Percentiles rank a stretch among this genome's conserved stretches.
Evolutionary conservation across 2,329 filamentous ascomycete genomes (phyloP).

Genomic region (Leptographium galeiforme): DNA sequence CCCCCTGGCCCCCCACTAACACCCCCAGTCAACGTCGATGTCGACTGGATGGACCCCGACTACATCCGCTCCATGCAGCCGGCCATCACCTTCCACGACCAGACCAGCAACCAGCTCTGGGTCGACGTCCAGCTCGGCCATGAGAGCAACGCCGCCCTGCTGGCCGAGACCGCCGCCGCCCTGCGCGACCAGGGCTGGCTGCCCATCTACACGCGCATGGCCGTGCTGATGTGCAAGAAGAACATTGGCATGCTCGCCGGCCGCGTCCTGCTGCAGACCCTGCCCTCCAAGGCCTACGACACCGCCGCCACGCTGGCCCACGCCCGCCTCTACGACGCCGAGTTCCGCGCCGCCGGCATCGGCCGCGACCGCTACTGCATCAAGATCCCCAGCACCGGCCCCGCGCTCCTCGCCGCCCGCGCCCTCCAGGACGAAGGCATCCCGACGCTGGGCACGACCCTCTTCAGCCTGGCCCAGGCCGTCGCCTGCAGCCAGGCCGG

Average conservation of each 20-base stretch:
- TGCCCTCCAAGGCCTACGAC: constrained; percentile 32
- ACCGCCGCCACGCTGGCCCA: constrained; percentile 29
- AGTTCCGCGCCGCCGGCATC: constrained; percentile 31
- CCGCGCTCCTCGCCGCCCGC: constrained; percentile 30
- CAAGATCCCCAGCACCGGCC: constrained; percentile 36
- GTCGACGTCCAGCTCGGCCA: constrained; percentile 32
- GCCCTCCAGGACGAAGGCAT: constrained; percentile 29
- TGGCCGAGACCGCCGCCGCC: constrained; percentile 27
- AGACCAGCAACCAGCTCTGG: constrained; percentile 36
- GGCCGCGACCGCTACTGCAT: constrained; percentile 32
- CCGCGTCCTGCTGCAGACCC: constrained; percentile 34
- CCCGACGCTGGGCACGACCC: constrained; percentile 28
- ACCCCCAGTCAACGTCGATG: constrained; percentile 31
- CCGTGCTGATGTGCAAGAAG: constrained; percentile 31
- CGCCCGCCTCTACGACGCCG: constrained; percentile 29
- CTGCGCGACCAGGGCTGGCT: constrained; percentile 31
- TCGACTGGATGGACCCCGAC: constrained; percentile 38
- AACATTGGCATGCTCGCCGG: constrained; percentile 32
- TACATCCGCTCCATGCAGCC: constrained; percentile 23
- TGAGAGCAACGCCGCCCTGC: constrained; percentile 27
- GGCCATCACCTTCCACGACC: constrained; percentile 30
- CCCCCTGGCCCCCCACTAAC: not conserved
- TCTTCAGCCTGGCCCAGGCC: constrained; percentile 33
- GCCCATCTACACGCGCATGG: constrained; percentile 32
- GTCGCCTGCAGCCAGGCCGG: constrained; percentile 34